Evolutionary conservation across 148 eudicot genomes (phyloP).

Genomic region (Vaccinium vitisidaea): DNA sequence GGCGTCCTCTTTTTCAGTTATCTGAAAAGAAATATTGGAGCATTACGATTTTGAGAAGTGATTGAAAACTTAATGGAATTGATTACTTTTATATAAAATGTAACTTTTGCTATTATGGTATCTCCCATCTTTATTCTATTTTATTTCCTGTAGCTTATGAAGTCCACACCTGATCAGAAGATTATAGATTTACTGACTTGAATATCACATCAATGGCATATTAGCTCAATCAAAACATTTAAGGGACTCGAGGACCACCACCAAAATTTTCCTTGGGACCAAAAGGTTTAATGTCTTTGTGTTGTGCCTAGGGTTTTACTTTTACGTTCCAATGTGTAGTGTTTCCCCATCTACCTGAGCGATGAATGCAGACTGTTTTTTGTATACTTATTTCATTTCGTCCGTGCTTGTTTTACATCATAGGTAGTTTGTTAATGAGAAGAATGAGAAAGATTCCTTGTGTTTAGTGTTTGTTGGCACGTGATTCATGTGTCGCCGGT

Average conservation of each 20-base stretch:
- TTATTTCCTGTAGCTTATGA: not conserved
- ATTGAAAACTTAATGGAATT: not conserved
- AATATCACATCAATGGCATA: not conserved
- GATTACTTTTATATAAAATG: not conserved
- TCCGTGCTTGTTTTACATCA: no score
- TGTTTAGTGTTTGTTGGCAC: not conserved
- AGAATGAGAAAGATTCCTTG: not conserved
- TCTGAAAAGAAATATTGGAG: not conserved
- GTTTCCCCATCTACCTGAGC: no score
- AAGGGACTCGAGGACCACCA: not conserved
- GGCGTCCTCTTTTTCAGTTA: not conserved
- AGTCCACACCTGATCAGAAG: not conserved
- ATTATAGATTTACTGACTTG: not conserved
- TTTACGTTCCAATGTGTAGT: no score
- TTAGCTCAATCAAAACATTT: not conserved
- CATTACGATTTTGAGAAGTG: not conserved
- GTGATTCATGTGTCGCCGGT: not conserved
- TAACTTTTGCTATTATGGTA: not conserved
- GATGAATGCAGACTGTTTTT: no score
- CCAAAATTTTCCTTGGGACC: not conserved
- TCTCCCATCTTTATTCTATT: not conserved
- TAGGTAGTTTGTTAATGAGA: no score
- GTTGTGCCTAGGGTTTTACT: no score
- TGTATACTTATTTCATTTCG: no score
- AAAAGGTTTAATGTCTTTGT: not conserved